A percentile compares a stretch with the other conserved stretches of the same genome.
These are phyloP conservation scores for Austroboletus niveus DNA, from an alignment of 1,284 basidiomycete genomes.

Conservation along the genomic window DNA sequence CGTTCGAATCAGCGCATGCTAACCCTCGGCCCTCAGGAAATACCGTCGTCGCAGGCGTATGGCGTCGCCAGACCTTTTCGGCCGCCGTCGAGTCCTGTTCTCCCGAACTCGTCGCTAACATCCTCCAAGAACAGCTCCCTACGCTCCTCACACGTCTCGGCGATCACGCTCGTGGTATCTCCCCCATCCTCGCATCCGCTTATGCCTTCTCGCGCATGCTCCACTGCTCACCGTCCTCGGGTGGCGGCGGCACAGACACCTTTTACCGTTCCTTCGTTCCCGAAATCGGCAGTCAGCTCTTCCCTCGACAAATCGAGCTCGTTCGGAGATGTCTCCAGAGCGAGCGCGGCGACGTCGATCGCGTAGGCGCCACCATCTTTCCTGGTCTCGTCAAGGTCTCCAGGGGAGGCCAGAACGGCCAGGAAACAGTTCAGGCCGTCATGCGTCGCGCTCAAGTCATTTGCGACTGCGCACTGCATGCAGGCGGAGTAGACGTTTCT, in stretches of 20 bases:
- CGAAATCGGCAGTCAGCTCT: slow-evolving; percentile 65
- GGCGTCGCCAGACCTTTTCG: slow-evolving; percentile 81
- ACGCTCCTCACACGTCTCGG: slow-evolving; percentile 52
- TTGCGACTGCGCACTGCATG: slow-evolving; percentile 69
- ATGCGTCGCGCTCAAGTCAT: slow-evolving; percentile 81
- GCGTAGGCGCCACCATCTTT: slow-evolving; percentile 78
- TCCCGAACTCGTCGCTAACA: slow-evolving; percentile 59
- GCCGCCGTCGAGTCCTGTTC: slow-evolving; percentile 75
- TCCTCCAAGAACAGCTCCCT: slow-evolving; percentile 68
- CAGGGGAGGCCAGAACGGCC: slow-evolving; percentile 36
- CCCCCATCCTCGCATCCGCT: slow-evolving; percentile 62
- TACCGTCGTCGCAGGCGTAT: slow-evolving; percentile 77
- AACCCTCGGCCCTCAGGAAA: slow-evolving; percentile 48
- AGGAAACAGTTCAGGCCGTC: slow-evolving; percentile 63
- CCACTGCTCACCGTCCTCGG: slow-evolving; percentile 59
- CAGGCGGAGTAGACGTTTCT: background rate
- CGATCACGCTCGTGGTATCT: slow-evolving; percentile 41
- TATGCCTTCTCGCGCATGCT: slow-evolving; percentile 80
- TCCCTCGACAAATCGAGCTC: slow-evolving; percentile 71
- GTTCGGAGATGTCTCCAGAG: slow-evolving; percentile 74
- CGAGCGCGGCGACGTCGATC: slow-evolving; percentile 65
- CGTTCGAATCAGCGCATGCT: too few relatives aligned
- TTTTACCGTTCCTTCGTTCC: slow-evolving; percentile 83
- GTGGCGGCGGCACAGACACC: slow-evolving; percentile 50
- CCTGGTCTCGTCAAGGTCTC: slow-evolving; percentile 81